Conservation (phyloP, 768 basidiomycete species). For the Strobilomyces confusus region DNA sequence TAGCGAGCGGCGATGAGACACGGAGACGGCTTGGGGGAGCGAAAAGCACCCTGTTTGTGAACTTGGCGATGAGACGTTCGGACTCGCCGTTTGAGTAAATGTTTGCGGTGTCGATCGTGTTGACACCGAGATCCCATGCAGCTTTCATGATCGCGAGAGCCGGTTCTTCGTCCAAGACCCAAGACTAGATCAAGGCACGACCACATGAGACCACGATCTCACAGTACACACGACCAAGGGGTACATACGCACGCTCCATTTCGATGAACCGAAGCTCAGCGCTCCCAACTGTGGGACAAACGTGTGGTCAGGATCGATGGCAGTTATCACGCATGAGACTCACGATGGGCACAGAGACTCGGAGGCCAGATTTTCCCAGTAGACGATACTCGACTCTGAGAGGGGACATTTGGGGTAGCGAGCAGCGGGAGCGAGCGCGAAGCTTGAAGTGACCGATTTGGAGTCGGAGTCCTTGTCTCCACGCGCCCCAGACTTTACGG, state of each 20-base stretch:
- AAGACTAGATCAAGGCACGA: conserved; percentile 6
- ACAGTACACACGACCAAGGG: not conserved
- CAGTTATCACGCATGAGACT: not conserved
- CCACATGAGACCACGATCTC: not conserved
- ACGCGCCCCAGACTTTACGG: not conserved
- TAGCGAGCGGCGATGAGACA: conserved; percentile 35
- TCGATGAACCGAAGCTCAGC: conserved; percentile 27
- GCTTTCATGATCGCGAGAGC: conserved; percentile 34
- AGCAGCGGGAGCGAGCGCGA: not conserved
- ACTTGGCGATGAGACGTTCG: too few relatives aligned
- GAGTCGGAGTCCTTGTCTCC: not conserved
- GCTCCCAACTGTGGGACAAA: conserved; percentile 19
- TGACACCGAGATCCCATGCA: conserved; percentile 40
- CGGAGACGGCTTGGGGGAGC: not conserved
- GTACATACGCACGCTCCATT: conserved; percentile 23
- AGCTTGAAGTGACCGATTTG: not conserved
- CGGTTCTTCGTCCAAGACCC: conserved; percentile 27
- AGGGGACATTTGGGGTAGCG: not conserved
- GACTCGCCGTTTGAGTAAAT: conserved; percentile 13
- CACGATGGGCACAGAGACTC: conserved; percentile 34
- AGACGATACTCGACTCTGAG: conserved; percentile 20
- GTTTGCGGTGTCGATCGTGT: conserved; percentile 21
- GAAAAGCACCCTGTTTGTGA: not conserved
- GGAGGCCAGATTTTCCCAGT: conserved; percentile 29
- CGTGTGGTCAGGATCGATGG: not conserved